Percentiles rank a stretch among this genome's conserved stretches.
Conservation (phyloP, 2,329 filamentous ascomycete species). For the Diaporthe ampelina region DNA sequence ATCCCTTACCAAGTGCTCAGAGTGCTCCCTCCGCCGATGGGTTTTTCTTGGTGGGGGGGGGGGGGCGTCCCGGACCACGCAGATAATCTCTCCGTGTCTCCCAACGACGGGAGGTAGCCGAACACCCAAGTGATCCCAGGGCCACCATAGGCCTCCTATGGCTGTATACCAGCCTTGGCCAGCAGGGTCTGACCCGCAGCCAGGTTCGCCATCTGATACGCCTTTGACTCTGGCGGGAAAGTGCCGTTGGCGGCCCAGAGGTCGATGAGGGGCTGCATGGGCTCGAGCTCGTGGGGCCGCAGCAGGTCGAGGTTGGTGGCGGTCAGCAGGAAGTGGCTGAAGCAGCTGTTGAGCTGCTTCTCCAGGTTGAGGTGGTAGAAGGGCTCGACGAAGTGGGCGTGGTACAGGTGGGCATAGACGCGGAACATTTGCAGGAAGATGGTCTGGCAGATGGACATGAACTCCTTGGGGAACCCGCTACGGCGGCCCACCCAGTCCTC, state of each 20-base stretch:
- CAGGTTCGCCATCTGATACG: slow-evolving; percentile 65
- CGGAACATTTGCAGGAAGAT: slow-evolving; percentile 93
- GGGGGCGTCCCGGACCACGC: not conserved
- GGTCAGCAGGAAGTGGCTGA: slow-evolving; percentile 78
- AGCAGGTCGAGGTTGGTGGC: slow-evolving; percentile 78
- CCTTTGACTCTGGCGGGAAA: slow-evolving; percentile 74
- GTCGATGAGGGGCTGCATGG: slow-evolving; percentile 86
- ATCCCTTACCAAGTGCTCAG: not conserved
- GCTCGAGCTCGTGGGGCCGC: slow-evolving; percentile 83
- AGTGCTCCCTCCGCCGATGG: not conserved
- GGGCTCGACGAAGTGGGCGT: slow-evolving; percentile 82
- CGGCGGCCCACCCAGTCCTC: slow-evolving; percentile 82
- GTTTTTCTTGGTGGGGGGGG: too few relatives aligned
- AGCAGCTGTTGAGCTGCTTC: slow-evolving; percentile 80
- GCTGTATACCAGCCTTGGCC: slow-evolving; percentile 47
- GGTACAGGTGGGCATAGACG: slow-evolving; percentile 91
- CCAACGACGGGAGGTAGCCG: not conserved
- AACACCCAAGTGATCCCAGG: not conserved
- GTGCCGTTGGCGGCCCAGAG: slow-evolving; percentile 83
- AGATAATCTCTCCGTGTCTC: not conserved
- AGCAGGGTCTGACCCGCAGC: slow-evolving; percentile 59
- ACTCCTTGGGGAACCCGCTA: slow-evolving; percentile 84
- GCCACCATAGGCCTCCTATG: not conserved
- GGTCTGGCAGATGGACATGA: slow-evolving; percentile 82
- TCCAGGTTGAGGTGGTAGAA: slow-evolving; percentile 79